Evolutionary conservation across 495 filamentous ascomycete species (phyloP).

Genomic region (Elaphomyces granulatus): DNA sequence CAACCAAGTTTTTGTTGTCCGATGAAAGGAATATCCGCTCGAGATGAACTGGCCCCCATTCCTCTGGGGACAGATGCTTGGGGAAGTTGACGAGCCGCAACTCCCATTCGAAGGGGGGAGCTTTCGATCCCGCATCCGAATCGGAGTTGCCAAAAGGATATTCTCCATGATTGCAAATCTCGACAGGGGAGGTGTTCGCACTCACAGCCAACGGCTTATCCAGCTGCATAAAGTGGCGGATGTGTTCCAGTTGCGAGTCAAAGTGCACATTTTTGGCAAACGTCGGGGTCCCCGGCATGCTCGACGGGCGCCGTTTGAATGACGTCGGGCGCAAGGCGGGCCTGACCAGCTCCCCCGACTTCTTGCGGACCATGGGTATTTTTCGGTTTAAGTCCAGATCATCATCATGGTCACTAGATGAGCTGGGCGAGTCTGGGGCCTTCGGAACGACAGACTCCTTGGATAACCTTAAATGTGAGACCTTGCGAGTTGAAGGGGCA

Average conservation of each 20-base stretch:
- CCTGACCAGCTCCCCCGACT: slow-evolving; percentile 91
- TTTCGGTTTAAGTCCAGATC: slow-evolving; percentile 42
- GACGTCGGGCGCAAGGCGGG: slow-evolving; percentile 73
- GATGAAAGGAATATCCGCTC: slow-evolving; percentile 74
- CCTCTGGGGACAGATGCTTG: slow-evolving; percentile 21
- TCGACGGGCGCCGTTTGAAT: slow-evolving; percentile 62
- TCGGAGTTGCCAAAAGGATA: slow-evolving; percentile 66
- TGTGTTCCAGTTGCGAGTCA: slow-evolving; percentile 85
- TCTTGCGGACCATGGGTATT: slow-evolving; percentile 88
- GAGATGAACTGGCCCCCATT: slow-evolving; percentile 44
- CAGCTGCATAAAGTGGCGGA: slow-evolving; percentile 84
- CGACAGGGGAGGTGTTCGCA: slow-evolving; percentile 85
- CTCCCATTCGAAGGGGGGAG: slow-evolving; percentile 68
- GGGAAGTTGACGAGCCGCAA: slow-evolving; percentile 77
- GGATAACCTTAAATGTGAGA: slow-evolving; percentile 68
- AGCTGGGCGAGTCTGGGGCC: slow-evolving; percentile 39
- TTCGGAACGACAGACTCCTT: slow-evolving; percentile 54
- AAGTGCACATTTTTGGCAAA: slow-evolving; percentile 94
- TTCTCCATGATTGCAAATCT: slow-evolving; percentile 74
- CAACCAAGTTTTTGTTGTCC: slow-evolving; percentile 74
- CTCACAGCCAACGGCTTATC: slow-evolving; percentile 91
- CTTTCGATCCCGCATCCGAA: slow-evolving; percentile 13
- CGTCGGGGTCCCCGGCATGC: slow-evolving; percentile 94
- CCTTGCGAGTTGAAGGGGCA: slow-evolving; percentile 47
- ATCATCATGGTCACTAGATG: slow-evolving; percentile 50